Evolutionary conservation across 2,329 filamentous ascomycete genomes (phyloP), one percentile per base, ranked within the genome.

Genomic region (Botrytis fabae): DNA sequence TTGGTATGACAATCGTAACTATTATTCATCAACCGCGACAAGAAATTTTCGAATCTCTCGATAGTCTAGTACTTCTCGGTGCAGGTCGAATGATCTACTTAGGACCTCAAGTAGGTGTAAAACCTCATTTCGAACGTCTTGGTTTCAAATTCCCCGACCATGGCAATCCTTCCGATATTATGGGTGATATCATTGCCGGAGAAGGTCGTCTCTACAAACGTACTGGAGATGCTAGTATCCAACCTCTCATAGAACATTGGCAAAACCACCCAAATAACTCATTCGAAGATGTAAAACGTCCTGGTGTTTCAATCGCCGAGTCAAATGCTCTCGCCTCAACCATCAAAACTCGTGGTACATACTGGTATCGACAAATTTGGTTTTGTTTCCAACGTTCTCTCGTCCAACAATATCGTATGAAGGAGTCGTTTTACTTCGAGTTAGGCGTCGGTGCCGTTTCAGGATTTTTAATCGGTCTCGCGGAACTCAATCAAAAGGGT

Each of bases 31-130:
- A 89, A 76, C 87, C 87, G 1, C 85, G 84, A 10, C 85, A 85
- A 1, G 84, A 87, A 64, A 81, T 88, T 10, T 88, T 88, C 77
- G 84, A 87, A 75, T 82, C 83, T n/a, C 86, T 92, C 64, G 90
- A 92, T 75, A 86, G 87, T 7, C 83, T 92, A 6, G 83, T 92
- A 0, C 91, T 92, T 81, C 84, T 92, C 2, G 89, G 84, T 18
- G 85, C 85, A 74, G 88, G 89, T 1, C 84, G 86, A 74, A 84
- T 85, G 73, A 86, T 89, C 66, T 90, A 89, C 76, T 84, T 85
- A 59, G 88, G 87, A 0, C 79, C 83, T 1, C 84, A 85, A 54
- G 75, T 73, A 16, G 81, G 82, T 1, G 84, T 85, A 1, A 83
- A 83, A 69, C 73, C 76, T 3, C 89, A 87, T 78, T 89, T 90